Evolutionary conservation across 352 stramenopile species (phyloP).

Genomic region (Phytopythium helicoides): DNA sequence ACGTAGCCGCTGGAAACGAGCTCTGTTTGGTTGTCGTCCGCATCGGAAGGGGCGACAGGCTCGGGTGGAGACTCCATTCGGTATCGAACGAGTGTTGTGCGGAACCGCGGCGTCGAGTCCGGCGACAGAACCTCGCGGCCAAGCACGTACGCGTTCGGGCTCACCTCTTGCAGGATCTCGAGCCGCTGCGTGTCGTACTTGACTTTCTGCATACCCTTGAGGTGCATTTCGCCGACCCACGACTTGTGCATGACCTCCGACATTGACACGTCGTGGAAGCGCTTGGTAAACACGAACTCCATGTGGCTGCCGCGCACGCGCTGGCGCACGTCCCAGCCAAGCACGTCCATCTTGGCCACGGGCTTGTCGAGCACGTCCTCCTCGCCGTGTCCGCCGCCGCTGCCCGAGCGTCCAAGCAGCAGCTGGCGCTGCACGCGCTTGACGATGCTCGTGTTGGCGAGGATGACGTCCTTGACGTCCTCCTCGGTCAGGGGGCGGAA

Average conservation of each 20-base stretch:
- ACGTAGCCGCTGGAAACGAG: constrained; percentile 6
- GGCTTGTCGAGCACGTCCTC: background rate
- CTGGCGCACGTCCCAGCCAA: constrained; percentile 29
- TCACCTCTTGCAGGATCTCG: constrained; percentile 25
- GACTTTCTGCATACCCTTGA: constrained; percentile 25
- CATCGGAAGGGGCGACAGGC: background rate
- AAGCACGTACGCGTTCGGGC: constrained; percentile 21
- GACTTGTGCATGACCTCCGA: constrained; percentile 26
- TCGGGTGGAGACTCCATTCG: constrained; percentile 17
- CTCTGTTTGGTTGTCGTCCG: background rate
- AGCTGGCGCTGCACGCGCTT: constrained; percentile 17
- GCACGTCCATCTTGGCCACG: constrained; percentile 20
- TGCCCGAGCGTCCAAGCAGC: constrained; percentile 11
- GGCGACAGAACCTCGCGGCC: constrained; percentile 34
- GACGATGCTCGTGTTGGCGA: constrained; percentile 19
- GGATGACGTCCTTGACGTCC: constrained; percentile 25
- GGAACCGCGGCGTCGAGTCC: constrained; percentile 21
- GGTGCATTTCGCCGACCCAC: constrained; percentile 21
- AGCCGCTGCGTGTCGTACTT: constrained; percentile 24
- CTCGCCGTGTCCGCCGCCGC: constrained; percentile 1
- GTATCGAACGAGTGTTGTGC: constrained; percentile 30
- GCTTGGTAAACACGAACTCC: constrained; percentile 33
- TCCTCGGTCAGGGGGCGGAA: constrained; percentile 20
- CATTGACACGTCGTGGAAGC: constrained; percentile 20
- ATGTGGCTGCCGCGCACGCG: constrained; percentile 19